A percentile compares a stretch with the other conserved stretches of the same genome.
Evolutionary conservation across 805 yeast genomes (phyloP).

Genomic region (Saccharomycopsis lassenensis): DNA sequence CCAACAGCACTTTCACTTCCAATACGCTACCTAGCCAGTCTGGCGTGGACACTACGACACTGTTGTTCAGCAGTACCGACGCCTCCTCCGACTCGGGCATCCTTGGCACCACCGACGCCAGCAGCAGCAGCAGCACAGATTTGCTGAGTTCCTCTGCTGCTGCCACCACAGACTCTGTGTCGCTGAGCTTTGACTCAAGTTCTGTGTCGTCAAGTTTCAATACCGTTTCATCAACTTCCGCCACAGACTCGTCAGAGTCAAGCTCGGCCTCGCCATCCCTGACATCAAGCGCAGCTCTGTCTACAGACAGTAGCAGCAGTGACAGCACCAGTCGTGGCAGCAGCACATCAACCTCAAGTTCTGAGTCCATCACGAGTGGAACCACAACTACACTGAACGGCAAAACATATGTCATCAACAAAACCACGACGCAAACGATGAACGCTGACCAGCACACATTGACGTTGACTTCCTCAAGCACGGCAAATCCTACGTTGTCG

Average conservation of each 20-base stretch:
- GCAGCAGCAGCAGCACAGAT: too few species aligned
- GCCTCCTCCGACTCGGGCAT: too few species aligned
- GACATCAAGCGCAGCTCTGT: neutral
- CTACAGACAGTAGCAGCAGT: slow-evolving; percentile 2
- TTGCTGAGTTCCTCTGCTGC: slow-evolving; percentile 1
- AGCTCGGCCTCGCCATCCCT: neutral
- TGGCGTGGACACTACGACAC: too few species aligned
- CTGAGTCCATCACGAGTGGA: neutral
- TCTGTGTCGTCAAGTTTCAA: slow-evolving; percentile 9
- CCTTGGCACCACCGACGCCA: neutral
- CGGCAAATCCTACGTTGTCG: slow-evolving; percentile 20
- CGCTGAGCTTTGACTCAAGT: slow-evolving; percentile 7
- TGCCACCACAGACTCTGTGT: neutral
- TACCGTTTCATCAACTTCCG: slow-evolving; percentile 11
- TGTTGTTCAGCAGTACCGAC: too few species aligned
- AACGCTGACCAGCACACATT: slow-evolving; percentile 22
- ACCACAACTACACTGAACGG: slow-evolving; percentile 5
- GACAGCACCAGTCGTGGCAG: slow-evolving; percentile 1
- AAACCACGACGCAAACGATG: slow-evolving; percentile 26
- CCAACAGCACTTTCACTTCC: too few species aligned
- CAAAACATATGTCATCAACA: slow-evolving; percentile 24
- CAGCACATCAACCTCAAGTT: neutral
- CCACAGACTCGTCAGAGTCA: neutral
- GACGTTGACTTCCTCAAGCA: slow-evolving; percentile 23
- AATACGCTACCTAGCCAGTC: too few species aligned